Evolutionary conservation across 306 rosid genomes (phyloP).

Genomic region (Quercus engelmannii): DNA sequence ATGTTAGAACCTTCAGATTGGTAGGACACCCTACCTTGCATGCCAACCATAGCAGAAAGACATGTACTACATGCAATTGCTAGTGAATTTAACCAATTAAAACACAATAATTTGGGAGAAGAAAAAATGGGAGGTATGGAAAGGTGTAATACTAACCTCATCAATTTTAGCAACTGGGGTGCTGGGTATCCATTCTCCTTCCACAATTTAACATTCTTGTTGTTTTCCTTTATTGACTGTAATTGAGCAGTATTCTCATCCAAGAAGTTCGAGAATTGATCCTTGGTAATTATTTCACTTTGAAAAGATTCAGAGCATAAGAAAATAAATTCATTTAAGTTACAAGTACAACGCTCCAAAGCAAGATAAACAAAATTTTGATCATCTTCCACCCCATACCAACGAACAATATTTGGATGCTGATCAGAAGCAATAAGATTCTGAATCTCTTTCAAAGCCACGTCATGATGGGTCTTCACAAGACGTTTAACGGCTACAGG

Average conservation of each 20-base stretch:
- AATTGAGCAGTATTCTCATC: slow-evolving; percentile 28
- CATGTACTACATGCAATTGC: neutral
- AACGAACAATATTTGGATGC: slow-evolving; percentile 79
- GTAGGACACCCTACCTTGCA: neutral
- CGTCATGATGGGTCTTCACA: slow-evolving; percentile 66
- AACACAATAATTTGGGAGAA: neutral
- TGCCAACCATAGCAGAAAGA: neutral
- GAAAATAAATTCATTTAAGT: slow-evolving; percentile 58
- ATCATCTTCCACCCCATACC: slow-evolving; percentile 83
- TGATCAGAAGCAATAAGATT: slow-evolving; percentile 72
- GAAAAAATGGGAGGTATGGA: neutral
- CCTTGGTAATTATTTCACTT: slow-evolving; percentile 13
- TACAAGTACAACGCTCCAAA: slow-evolving; percentile 75
- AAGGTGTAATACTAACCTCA: slow-evolving; percentile 56
- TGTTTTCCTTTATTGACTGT: slow-evolving; percentile 28
- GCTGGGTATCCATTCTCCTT: slow-evolving; percentile 53
- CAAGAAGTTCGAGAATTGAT: slow-evolving; percentile 22
- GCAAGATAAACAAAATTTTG: slow-evolving; percentile 78
- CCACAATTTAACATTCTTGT: slow-evolving; percentile 43
- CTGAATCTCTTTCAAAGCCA: slow-evolving; percentile 70
- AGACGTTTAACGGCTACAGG: slow-evolving; percentile 86
- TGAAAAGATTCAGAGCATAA: slow-evolving; percentile 27
- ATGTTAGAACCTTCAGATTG: neutral
- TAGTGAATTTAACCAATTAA: neutral
- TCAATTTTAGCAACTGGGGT: slow-evolving; percentile 46